Evolutionary conservation across 2,329 filamentous ascomycete genomes (phyloP), one percentile per base, ranked within the genome.

Genomic region (Pseudogymnoascus destructans): DNA sequence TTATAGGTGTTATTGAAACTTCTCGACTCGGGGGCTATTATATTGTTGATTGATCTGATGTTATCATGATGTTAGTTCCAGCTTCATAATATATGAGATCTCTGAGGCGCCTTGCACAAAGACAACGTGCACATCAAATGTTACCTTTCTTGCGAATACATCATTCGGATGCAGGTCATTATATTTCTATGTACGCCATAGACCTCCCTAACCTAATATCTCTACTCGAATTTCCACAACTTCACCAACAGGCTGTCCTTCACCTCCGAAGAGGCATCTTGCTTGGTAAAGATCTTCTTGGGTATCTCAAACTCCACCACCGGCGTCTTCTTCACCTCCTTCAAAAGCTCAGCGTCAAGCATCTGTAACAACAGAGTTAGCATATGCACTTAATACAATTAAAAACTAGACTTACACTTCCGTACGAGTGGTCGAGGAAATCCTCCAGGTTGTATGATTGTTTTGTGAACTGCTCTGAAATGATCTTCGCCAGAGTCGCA

Each of bases 391-490:
- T 23, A 25, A 32, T 9, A 23, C 15, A 42, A 30, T 27, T 13
- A 7, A n/a, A 21, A 33, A 5, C 25, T 25, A 59, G 21, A 79
- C 80, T 78, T 79, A 86, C 85, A 68, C 82, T 88, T 66, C 77
- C 81, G 72, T 97, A 98, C 0, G 89, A 92, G 70, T 97, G 90
- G 68, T 98, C 93, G 54, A 97, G 74, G 72, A 98, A 98, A 69
- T 98, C 93, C 69, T 98, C 93, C n/a, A 96, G 74, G 65, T 90
- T 93, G 72, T 97, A 98, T 2, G 86, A 80, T 64, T 90, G 85
- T 74, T 98, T 98, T 2, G 93, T 98, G 70, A 97, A 98, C 70
- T 97, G 93, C 73, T 97, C 90, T 2, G 88, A 88, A 59, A 98
- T 83, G 63, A 98, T 95, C 72, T 90, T 93, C 46, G 90, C 86